Evolutionary conservation across 768 basidiomycete species (phyloP).

Genomic region (Pholiota microspora): DNA sequence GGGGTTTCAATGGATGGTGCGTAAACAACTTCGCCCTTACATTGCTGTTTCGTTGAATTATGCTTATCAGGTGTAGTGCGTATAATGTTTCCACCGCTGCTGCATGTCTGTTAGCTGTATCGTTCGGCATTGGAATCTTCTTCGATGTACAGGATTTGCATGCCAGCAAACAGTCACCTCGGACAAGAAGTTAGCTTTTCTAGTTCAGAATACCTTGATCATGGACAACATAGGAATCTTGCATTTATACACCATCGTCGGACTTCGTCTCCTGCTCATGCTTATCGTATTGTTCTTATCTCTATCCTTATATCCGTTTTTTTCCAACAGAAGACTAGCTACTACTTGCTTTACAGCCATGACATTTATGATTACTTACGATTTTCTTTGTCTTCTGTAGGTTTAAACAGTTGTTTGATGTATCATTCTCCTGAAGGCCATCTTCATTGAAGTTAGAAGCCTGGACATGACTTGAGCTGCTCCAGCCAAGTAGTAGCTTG

Average conservation of each 20-base stretch:
- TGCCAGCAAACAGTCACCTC: constrained; percentile 58
- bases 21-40: constrained; percentile 18
- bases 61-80: constrained; percentile 56
- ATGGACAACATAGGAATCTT: not conserved
- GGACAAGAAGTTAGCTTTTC: constrained; percentile 39
- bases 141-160: constrained; percentile 68
- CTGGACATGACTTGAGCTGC: no score
- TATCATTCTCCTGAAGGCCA: no score
- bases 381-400: no score
- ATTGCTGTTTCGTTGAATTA: constrained; percentile 5
- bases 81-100: constrained; percentile 68
- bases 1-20: constrained; percentile 62
- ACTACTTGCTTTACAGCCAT: constrained; percentile 6
- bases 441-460: no score
- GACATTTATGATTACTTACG: constrained; percentile 3
- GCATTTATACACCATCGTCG: not conserved
- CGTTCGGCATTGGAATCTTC: constrained; percentile 56
- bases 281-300: no score
- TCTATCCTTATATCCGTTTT: no score
- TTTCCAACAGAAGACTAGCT: no score
- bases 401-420: no score
- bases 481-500: no score
- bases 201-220: not conserved
- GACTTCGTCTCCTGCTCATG: no score
- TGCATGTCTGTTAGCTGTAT: constrained; percentile 54